Evolutionary conservation across 805 yeast species (phyloP), one percentile per base, ranked within the genome.

Genomic region (Candida golubevii): DNA sequence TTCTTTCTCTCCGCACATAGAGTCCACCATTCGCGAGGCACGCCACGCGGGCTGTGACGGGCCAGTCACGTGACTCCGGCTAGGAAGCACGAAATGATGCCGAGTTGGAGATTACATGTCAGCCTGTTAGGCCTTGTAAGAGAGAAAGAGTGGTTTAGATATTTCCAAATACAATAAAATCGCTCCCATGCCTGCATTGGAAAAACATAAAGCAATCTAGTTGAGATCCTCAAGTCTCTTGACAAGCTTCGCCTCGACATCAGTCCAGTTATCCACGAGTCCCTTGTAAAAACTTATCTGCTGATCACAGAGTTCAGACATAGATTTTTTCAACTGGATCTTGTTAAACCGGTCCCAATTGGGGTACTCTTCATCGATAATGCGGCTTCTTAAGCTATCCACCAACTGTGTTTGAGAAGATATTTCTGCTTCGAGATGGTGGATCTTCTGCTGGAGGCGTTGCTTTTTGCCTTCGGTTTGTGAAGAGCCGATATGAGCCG

Each of bases 331-430:
- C 61, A 90, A 72, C 64, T 91, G 97, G 32, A 74, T 71, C 28
- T 87, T 79, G 63, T 89, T 89, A 49, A 88, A 85, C 23, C 72
- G 75, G 55, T 91, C 96, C 72, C 95, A 91, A 49, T 82, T 66
- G 4, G 75, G 77, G 53, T 73, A 78, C 55, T 78, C 83, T 46
- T 69, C 75, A 33, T 69, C 63, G 31, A 78, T 61, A 7, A 78
- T 67, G 48, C 69, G 73, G 42, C 50, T 59, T 26, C 79, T 79
- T 50, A 74, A 68, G 35, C 67, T 72, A 39, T 69, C 65, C 36
- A 74, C 79, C 35, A 78, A 54, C 38, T 67, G 61, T 9, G 75
- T 69, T 38, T 79, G 77, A 8, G 55, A 50, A 8, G 59, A 54
- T 33, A 73, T 71, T 48, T 77, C 83, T 27, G 57, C 58, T 51